Percentiles rank a stretch among this genome's conserved stretches.
Conservation (phyloP, 2,329 filamentous ascomycete genomes). For the Uncinocarpus reesii region DNA sequence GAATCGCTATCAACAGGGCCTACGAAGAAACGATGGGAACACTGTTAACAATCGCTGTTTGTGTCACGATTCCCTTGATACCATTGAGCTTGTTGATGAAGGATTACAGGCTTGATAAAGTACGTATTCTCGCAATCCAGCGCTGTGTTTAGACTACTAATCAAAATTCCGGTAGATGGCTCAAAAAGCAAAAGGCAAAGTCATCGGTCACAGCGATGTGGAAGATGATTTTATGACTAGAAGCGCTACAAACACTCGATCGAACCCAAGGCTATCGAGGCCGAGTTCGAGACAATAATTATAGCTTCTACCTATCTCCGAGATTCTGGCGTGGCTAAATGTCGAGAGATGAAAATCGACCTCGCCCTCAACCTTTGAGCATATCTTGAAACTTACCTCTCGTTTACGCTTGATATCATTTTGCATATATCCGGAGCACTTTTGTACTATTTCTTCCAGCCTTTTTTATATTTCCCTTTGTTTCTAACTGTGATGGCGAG, state of each 20-base stretch:
- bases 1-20: constrained; percentile 51
- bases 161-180: constrained; percentile 12
- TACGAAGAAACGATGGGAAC: constrained; percentile 57
- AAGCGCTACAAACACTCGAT: background rate
- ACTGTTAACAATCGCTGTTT: constrained; percentile 46
- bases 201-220: constrained; percentile 12
- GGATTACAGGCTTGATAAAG: constrained; percentile 49
- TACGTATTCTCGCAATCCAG: constrained; percentile 17
- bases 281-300: background rate
- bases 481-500: constrained; percentile 2
- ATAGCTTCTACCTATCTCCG: background rate
- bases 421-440: too few relatives aligned
- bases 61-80: constrained; percentile 47
- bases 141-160: too few relatives aligned
- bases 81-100: constrained; percentile 47
- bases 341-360: too few relatives aligned
- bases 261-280: background rate
- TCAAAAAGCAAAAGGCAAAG: constrained; percentile 15
- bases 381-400: too few relatives aligned
- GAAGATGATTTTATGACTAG: constrained; percentile 7
- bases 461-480: background rate
- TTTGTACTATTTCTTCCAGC: background rate
- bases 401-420: too few relatives aligned
- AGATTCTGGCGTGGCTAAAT: too few relatives aligned
- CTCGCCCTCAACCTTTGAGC: too few relatives aligned